Conservation (phyloP, 305 asterid species). For the Ilex paraguariensis region DNA sequence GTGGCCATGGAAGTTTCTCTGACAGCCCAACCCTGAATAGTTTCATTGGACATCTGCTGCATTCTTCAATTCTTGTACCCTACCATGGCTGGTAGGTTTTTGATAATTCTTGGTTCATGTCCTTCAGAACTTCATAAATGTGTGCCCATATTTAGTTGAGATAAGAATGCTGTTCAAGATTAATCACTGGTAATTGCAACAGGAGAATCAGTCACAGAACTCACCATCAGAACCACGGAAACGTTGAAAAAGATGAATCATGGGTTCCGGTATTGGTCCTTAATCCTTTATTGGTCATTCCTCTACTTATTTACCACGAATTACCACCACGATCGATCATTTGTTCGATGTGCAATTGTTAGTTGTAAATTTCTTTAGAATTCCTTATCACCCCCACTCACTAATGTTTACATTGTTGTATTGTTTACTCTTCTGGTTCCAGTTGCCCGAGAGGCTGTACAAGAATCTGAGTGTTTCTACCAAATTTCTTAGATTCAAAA, state of each 20-base stretch:
- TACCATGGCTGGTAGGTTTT: conserved; percentile 85
- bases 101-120: not conserved
- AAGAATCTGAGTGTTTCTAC: not conserved
- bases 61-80: conserved; percentile 91
- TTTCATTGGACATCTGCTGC: conserved; percentile 77
- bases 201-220: conserved; percentile 97
- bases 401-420: not conserved
- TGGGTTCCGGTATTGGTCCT: conserved; percentile 65
- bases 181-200: conserved; percentile 12
- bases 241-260: conserved; percentile 89
- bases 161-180: not conserved
- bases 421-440: not conserved
- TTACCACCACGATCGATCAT: too few species aligned
- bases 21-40: conserved; percentile 45
- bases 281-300: not conserved
- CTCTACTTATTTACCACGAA: not conserved
- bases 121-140: too few species aligned
- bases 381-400: not conserved
- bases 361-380: not conserved
- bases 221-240: conserved; percentile 94
- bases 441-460: conserved; percentile 2
- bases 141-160: too few species aligned
- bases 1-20: conserved; percentile 98
- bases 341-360: not conserved
- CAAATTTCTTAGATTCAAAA: not conserved